phyloP scores from a whole-genome alignment of 75 land plant genomes.

The Sequoia sempervirens region DNA sequence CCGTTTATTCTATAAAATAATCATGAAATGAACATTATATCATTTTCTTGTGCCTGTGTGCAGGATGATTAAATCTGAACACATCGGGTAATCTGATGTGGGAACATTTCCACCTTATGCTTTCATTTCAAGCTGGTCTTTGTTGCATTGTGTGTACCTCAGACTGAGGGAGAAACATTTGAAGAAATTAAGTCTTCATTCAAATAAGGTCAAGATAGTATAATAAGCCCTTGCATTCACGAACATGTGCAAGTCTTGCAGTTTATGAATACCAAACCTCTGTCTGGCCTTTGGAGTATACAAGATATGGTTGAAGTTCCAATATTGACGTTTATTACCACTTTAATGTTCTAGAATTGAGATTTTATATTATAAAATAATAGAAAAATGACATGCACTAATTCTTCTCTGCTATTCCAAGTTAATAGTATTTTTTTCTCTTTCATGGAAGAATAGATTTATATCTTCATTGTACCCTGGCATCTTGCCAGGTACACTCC shows the following conservation, averaged over 20 bases:
- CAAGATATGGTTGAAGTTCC: background rate
- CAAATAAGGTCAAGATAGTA: background rate
- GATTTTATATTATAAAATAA: no score
- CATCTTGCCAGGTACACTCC: background rate
- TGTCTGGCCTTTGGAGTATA: background rate
- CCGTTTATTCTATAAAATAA: background rate
- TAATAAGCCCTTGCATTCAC: background rate
- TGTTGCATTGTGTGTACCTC: slow-evolving; percentile 50
- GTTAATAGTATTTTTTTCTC: background rate
- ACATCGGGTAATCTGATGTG: background rate
- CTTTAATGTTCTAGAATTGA: background rate
- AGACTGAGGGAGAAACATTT: slow-evolving; percentile 63
- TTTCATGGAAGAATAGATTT: background rate
- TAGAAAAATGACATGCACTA: background rate
- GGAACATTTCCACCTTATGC: slow-evolving; percentile 51
- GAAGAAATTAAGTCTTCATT: slow-evolving; percentile 57
- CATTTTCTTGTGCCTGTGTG: background rate
- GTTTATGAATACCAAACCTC: background rate
- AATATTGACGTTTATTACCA: background rate
- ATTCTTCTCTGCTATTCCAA: background rate
- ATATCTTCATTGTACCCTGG: background rate
- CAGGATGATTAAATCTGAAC: slow-evolving; percentile 15
- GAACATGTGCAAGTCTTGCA: background rate
- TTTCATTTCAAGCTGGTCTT: slow-evolving; percentile 37
- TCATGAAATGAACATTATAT: background rate